These are phyloP conservation scores for Erodium texanum DNA, from an alignment of 441 rosid species.

Conservation along the genomic window DNA sequence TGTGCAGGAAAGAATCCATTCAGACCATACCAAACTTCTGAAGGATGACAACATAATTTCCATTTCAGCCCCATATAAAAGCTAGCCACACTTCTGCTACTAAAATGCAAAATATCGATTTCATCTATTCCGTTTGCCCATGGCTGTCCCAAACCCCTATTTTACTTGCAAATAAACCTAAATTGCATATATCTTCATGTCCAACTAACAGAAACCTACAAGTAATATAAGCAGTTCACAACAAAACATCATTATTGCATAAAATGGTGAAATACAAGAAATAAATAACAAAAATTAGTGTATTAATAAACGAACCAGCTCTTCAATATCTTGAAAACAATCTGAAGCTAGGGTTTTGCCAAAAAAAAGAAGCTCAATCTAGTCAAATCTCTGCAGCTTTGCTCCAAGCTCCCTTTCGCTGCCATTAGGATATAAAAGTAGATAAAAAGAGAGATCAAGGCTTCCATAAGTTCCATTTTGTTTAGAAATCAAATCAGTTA, in stretches of 20 bases:
- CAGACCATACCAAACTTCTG: slow-evolving; percentile 20
- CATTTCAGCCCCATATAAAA: slow-evolving; percentile 42
- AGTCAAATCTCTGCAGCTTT: not conserved
- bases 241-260: not conserved
- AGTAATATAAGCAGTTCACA: not conserved
- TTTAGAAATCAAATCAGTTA: not conserved
- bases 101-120: slow-evolving; percentile 8
- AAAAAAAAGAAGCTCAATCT: not conserved
- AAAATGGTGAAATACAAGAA: not conserved
- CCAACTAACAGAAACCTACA: not conserved
- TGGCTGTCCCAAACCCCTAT: not conserved
- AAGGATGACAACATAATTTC: slow-evolving; percentile 26
- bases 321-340: not conserved
- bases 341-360: not conserved
- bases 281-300: not conserved
- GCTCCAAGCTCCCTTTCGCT: not conserved
- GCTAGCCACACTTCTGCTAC: slow-evolving; percentile 13
- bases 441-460: not conserved
- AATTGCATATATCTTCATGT: not conserved
- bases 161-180: not conserved
- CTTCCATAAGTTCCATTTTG: not conserved
- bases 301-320: slow-evolving; percentile 1
- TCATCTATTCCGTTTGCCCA: not conserved
- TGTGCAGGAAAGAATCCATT: slow-evolving; percentile 14
- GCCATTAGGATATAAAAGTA: not conserved